phyloP scores from a whole-genome alignment of 1,284 basidiomycete species.

The Pholiota adiposa region DNA sequence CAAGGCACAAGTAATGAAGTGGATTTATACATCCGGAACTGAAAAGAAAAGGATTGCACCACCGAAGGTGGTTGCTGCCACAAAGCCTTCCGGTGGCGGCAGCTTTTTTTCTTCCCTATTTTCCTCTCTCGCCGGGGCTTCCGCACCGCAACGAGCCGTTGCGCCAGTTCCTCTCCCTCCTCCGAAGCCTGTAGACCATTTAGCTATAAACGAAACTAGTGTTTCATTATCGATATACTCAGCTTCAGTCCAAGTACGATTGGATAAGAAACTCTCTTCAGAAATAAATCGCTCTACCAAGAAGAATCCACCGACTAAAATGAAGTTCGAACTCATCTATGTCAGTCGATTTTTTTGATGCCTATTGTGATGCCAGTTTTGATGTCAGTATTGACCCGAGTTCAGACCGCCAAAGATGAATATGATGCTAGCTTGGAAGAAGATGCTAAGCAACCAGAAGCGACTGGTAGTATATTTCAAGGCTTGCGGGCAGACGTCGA shows the following conservation, averaged over 20 bases:
- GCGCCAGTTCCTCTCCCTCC: conserved; percentile 44
- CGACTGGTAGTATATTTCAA: conserved; percentile 82
- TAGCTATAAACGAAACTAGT: conserved; percentile 60
- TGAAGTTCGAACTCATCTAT: conserved; percentile 88
- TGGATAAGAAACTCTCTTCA: conserved; percentile 72
- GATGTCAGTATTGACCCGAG: background rate
- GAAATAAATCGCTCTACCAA: conserved; percentile 94
- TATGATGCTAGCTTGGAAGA: conserved; percentile 79
- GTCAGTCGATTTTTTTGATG: conserved; percentile 45
- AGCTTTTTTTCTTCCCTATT: conserved; percentile 84
- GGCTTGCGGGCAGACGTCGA: conserved; percentile 85
- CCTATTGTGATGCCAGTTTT: too few species aligned
- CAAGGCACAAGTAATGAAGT: conserved; percentile 82
- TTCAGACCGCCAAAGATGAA: conserved; percentile 85
- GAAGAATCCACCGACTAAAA: conserved; percentile 85
- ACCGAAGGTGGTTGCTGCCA: conserved; percentile 28
- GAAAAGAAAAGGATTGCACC: conserved; percentile 51
- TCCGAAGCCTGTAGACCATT: conserved; percentile 54
- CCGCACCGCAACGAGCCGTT: conserved; percentile 42
- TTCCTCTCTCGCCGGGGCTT: conserved; percentile 56
- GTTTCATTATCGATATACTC: conserved; percentile 86
- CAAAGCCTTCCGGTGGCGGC: conserved; percentile 41
- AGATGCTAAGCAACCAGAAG: conserved; percentile 60
- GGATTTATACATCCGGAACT: conserved; percentile 76
- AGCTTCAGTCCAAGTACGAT: conserved; percentile 77